Evolutionary conservation across 1,284 basidiomycete species (phyloP).

Genomic region (Tylopilus sp.): DNA sequence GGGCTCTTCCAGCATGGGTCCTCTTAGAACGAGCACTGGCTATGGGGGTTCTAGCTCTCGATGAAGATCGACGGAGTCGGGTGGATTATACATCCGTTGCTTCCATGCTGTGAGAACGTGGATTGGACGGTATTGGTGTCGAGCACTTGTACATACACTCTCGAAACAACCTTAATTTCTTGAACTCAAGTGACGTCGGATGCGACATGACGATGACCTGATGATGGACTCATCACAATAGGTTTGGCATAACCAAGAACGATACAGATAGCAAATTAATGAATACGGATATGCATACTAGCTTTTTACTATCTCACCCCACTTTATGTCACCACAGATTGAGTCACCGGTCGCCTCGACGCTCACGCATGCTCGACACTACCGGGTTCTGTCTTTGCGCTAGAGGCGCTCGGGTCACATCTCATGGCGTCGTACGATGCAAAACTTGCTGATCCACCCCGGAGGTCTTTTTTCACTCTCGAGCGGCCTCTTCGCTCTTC

Average conservation of each 20-base stretch:
- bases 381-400: conserved; percentile 5
- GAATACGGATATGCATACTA: conserved; percentile 16
- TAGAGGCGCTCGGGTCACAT: conserved; percentile 9
- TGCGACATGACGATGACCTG: background rate
- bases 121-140: background rate
- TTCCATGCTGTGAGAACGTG: background rate
- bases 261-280: conserved; percentile 15
- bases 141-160: background rate
- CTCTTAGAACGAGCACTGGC: conserved; percentile 65
- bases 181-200: background rate
- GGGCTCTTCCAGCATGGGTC: conserved; percentile 62
- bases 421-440: conserved; percentile 14
- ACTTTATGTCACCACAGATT: too few species aligned
- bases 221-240: background rate
- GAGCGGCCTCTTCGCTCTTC: conserved; percentile 50
- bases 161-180: background rate
- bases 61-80: conserved; percentile 20
- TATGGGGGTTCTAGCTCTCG: conserved; percentile 65
- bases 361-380: conserved; percentile 8
- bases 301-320: conserved; percentile 1
- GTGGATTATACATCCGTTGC: background rate
- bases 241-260: background rate
- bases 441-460: conserved; percentile 28
- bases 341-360: background rate
- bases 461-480: conserved; percentile 52